These are phyloP conservation scores for Phytophthora macrochlamydospora DNA, from an alignment of 352 stramenopile genomes.

Conservation along the genomic window DNA sequence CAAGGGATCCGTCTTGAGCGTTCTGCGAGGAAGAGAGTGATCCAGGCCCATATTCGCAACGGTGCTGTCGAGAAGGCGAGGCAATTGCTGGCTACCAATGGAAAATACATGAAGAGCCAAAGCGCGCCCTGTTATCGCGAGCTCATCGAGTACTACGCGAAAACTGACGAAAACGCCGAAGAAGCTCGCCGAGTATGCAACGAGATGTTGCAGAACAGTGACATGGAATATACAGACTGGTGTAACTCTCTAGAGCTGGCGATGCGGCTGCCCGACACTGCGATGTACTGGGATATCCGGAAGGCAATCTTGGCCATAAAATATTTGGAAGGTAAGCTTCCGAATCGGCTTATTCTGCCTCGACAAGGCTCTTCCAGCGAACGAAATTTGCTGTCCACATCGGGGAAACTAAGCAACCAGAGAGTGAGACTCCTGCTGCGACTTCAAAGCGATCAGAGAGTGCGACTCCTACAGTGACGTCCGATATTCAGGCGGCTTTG, in stretches of 20 bases:
- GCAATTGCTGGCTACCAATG: conserved; percentile 47
- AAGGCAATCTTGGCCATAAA: conserved; percentile 57
- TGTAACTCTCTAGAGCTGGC: conserved; percentile 47
- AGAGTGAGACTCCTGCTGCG: no score
- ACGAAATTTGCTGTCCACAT: background rate
- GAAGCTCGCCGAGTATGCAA: conserved; percentile 48
- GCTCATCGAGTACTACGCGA: conserved; percentile 50
- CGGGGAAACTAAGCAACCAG: background rate
- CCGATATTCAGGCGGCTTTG: conserved; percentile 9
- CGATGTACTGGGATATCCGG: conserved; percentile 72
- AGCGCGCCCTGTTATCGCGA: conserved; percentile 52
- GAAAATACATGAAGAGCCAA: conserved; percentile 40
- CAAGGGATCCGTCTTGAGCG: conserved; percentile 47
- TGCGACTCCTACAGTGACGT: background rate
- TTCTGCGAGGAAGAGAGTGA: conserved; percentile 51
- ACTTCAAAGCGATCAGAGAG: background rate
- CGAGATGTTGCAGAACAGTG: conserved; percentile 69
- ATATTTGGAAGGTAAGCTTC: background rate
- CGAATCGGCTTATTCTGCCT: background rate
- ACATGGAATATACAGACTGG: conserved; percentile 54
- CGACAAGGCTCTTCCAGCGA: background rate
- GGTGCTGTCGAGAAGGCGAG: conserved; percentile 48
- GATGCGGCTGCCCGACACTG: conserved; percentile 46
- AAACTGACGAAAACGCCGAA: conserved; percentile 37
- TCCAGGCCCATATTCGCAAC: conserved; percentile 48